These are phyloP conservation scores for Globisporangium spiculum DNA, from an alignment of 352 stramenopile genomes.

Conservation along the genomic window DNA sequence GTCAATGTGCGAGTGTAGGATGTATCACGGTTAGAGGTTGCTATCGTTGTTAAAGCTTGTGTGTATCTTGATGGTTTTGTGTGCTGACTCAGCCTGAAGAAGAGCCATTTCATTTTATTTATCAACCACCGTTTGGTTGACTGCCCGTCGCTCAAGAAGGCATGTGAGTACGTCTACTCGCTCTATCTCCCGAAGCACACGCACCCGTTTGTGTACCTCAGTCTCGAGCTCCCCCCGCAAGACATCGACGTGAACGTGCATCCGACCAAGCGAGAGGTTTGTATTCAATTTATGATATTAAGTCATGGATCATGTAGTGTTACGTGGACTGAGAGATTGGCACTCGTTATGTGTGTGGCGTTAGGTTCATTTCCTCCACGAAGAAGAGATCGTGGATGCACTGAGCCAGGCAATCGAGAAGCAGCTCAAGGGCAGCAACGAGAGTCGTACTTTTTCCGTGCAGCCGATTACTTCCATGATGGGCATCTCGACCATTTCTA, in stretches of 20 bases:
- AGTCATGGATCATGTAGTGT: not conserved
- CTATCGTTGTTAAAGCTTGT: slow-evolving; percentile 5
- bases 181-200: slow-evolving; percentile 92
- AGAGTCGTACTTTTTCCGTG: slow-evolving; percentile 87
- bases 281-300: not conserved
- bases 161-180: slow-evolving; percentile 94
- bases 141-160: slow-evolving; percentile 87
- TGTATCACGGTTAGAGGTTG: not conserved
- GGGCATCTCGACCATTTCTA: slow-evolving; percentile 14
- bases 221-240: slow-evolving; percentile 89
- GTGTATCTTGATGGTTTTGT: not conserved
- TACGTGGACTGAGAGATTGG: not conserved
- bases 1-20: not conserved
- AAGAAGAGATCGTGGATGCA: slow-evolving; percentile 91
- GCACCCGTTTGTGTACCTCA: slow-evolving; percentile 98
- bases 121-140: slow-evolving; percentile 98
- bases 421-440: slow-evolving; percentile 86
- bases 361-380: slow-evolving; percentile 94
- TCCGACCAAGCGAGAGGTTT: slow-evolving; percentile 95
- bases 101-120: slow-evolving; percentile 93
- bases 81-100: slow-evolving; percentile 53
- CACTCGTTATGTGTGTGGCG: not conserved
- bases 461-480: slow-evolving; percentile 82
- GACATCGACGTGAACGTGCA: slow-evolving; percentile 99
- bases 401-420: slow-evolving; percentile 77